Evolutionary conservation across 257 asterid genomes (phyloP), one percentile per base, ranked within the genome.

Genomic region (Apocynum venetum): DNA sequence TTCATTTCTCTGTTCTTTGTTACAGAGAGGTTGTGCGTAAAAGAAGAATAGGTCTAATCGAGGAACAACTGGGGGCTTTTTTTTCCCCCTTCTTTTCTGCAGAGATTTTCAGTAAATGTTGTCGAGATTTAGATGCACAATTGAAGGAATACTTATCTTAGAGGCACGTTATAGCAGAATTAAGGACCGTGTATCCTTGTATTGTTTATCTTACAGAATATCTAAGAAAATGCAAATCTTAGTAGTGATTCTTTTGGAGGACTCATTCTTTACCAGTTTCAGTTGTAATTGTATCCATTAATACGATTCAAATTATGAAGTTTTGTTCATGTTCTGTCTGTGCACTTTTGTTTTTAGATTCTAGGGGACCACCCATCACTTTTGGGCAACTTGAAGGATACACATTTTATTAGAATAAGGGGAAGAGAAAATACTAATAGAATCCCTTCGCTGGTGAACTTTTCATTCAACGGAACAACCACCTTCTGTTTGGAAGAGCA

Each of bases 11-110:
- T 71, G 35, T 68, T 71, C 66, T 78, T 81, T 70, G 71, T 48
- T 64, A 35, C 92, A 92, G 97, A 92, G 89, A 88, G 96, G 84
- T 51, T 91, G 77, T 91, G 97, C 61, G 80, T 89, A 43, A 77
- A 56, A 75, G 88, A 88, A 46, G 84, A 84, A 74, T 78, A 76
- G 78, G 55, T 80, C 79, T 78, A 74, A 70, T 52, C 4, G 19
- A 76, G 81, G 74, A 78, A 74, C 35, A 55, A 25, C 25, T 56
- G 53, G 17, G 48, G 12, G 56, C 5, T 3, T 72, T 72, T 78
- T 43, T 25, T 38, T 53, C 13, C 31, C 31, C 31, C 31, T 15
- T 53, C 59, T 14, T 14, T 13, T 53, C 14, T 73, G 31, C 76
- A 73, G 79, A 68, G 12, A 8, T 73, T 59, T 53, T 3, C 3